Conservation (phyloP, 139 green algal genomes). For the Eudorina sp. region DNA sequence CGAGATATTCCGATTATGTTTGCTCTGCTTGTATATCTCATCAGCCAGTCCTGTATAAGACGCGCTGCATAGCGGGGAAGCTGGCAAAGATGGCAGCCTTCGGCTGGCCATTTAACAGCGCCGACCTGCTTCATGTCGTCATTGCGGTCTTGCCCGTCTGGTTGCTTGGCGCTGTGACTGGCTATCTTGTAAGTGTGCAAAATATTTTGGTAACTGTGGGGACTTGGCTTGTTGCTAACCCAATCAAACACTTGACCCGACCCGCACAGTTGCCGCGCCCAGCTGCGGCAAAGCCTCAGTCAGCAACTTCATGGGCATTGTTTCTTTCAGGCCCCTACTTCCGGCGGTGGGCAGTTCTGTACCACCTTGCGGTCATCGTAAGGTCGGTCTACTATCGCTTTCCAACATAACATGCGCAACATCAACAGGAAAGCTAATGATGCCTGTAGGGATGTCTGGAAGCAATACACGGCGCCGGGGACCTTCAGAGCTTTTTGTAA, state of each 20-base stretch:
- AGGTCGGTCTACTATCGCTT: constrained; percentile 36
- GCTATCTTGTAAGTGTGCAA: constrained; percentile 52
- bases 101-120: not conserved
- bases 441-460: constrained; percentile 80
- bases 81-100: not conserved
- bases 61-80: not conserved
- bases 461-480: constrained; percentile 70
- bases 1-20: not conserved
- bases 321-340: not conserved
- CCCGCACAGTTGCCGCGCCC: constrained; percentile 64
- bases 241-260: not conserved
- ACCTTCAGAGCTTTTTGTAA: constrained; percentile 72
- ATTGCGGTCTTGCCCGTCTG: constrained; percentile 51
- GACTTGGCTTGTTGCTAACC: not conserved
- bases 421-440: not conserved
- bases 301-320: not conserved
- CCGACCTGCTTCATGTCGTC: constrained; percentile 21
- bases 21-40: too few relatives aligned
- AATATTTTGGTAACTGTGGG: too few relatives aligned
- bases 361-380: constrained; percentile 56
- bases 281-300: constrained; percentile 37
- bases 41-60: too few relatives aligned
- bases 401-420: not conserved
- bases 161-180: constrained; percentile 50
- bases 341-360: constrained; percentile 34